phyloP scores from a whole-genome alignment of 2,329 filamentous ascomycete genomes.

The Hymenoscyphus occultus region DNA sequence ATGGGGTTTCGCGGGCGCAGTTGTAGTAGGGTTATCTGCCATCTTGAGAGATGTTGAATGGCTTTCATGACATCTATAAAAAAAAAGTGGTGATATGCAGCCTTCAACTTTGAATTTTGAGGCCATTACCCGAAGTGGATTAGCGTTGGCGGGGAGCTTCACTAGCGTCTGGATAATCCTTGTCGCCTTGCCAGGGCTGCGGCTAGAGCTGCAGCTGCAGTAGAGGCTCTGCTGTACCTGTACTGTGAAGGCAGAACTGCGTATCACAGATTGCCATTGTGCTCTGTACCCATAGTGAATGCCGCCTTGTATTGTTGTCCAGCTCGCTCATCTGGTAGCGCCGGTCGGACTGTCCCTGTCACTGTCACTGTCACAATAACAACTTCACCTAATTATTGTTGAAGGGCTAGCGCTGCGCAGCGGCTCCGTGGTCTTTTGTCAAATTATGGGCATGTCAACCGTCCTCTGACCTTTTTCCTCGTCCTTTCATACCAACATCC shows the following conservation, averaged over 20 bases:
- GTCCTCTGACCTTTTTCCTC: slow-evolving; percentile 14
- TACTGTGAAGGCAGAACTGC: too few relatives aligned
- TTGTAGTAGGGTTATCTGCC: slow-evolving; percentile 28
- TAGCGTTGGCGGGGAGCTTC: slow-evolving; percentile 7
- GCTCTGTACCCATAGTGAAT: neutral
- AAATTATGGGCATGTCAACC: slow-evolving; percentile 26
- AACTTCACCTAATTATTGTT: too few relatives aligned
- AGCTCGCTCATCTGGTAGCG: neutral
- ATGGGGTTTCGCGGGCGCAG: slow-evolving; percentile 13
- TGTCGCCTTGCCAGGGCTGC: neutral
- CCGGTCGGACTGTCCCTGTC: too few relatives aligned
- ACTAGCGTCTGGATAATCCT: neutral
- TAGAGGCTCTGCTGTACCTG: neutral
- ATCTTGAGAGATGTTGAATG: slow-evolving; percentile 25
- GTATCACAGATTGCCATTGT: neutral
- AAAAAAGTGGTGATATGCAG: neutral
- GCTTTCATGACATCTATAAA: slow-evolving; percentile 26
- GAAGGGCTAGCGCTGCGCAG: too few relatives aligned
- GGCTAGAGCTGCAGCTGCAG: neutral
- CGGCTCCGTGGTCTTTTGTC: slow-evolving; percentile 10
- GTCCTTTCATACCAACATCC: slow-evolving; percentile 4
- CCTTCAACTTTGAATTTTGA: slow-evolving; percentile 1
- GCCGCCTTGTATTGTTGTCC: neutral
- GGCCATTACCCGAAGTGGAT: neutral
- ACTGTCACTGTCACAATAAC: too few relatives aligned